Conservation (phyloP, 768 basidiomycete species). For the Russula sp. region DNA sequence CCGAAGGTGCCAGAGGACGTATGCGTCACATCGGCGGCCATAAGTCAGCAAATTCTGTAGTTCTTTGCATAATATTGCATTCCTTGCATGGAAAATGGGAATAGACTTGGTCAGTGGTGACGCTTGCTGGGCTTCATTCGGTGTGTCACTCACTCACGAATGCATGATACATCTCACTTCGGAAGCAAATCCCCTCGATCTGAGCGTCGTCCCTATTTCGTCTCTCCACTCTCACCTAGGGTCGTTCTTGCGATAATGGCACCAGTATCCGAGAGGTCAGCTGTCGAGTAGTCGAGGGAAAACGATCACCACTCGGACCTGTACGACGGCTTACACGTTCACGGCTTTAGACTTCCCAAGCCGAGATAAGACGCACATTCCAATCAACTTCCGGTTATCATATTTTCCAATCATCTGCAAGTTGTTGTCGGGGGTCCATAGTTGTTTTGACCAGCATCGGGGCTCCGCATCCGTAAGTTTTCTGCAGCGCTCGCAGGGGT, state of each 20-base stretch:
- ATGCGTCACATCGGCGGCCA: background rate
- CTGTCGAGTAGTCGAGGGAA: background rate
- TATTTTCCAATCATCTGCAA: background rate
- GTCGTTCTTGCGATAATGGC: background rate
- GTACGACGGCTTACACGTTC: background rate
- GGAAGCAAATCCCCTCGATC: constrained; percentile 1
- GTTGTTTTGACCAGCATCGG: background rate
- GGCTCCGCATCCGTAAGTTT: background rate
- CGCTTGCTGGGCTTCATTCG: background rate
- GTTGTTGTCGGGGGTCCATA: background rate
- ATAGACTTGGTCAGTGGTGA: background rate
- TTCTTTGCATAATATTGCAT: background rate
- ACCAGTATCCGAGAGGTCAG: background rate
- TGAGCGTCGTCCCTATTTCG: background rate
- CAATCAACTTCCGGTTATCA: background rate
- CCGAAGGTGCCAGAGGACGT: background rate
- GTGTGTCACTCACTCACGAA: background rate
- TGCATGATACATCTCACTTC: background rate
- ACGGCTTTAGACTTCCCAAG: background rate
- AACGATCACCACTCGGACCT: background rate
- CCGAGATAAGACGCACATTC: background rate
- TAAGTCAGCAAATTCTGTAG: background rate
- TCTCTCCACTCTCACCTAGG: background rate
- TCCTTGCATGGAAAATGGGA: background rate
- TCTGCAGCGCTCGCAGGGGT: background rate